Base-by-base conservation (phyloP, 768 basidiomycete genomes). In the Pleurotus platypus region DNA sequence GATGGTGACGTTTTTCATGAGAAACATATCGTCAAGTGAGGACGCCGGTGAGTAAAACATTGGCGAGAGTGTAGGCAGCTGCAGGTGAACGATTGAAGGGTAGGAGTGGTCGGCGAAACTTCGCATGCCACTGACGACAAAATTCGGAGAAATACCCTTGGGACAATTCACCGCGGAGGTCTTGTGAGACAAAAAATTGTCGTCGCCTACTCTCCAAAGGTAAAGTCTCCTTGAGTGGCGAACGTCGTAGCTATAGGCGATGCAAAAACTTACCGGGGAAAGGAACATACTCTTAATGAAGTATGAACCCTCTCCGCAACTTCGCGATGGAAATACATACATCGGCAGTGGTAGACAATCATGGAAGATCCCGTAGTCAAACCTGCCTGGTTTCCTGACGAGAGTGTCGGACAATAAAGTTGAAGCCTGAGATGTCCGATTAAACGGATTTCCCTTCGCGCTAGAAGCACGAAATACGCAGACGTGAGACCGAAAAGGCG, bases 61-160 rank as follows among this genome's bases (percentile, higher is more conserved):
- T n/a, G 38, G 51, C 37, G n/a, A 9, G 20, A 42, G 9, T 37
- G 15, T 22, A 22, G 15, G 42, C 20, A n/a, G 42, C 2, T 45
- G 42, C 2, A 13, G 42, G 42, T 18, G 42, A 45, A n/a, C 20
- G 20, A 22, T 39, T 54, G 35, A 37, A 54, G 51, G 51, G 22
- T 20, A 40, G 39, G n/a, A 26, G 38, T 39, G 24, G 16, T 20
- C 51, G 51, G 51, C 39, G 51, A 54, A 54, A 54, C 51, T 26
- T 54, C 51, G 51, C 39, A 54, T 16, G 8, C 7, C 1, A 18
- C 5, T 42, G 38, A 54, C 51, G 35, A 39, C 39, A 42, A 54
- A 54, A 26, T n/a, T 54, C 51, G 51, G 51, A 54, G 39, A 54
- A 54, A 54, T 54, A 42, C 5, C 30, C 27, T 50, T 30, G 27